Conservation (phyloP, 2,329 filamentous ascomycete species). For the Penicillium sp. region DNA sequence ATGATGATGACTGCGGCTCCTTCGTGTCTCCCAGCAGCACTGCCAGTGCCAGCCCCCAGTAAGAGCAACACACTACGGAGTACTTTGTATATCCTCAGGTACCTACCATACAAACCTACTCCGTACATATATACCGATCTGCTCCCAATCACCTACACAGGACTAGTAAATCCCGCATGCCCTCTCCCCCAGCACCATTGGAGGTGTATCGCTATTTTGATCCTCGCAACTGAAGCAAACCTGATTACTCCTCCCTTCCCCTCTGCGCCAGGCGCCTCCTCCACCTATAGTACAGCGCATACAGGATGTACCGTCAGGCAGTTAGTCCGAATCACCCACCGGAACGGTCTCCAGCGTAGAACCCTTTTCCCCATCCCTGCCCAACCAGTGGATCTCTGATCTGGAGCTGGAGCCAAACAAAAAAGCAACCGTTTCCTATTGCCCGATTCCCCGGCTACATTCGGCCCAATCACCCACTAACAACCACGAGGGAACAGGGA, state of each 20-base stretch:
- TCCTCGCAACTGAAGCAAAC: background rate
- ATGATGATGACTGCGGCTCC: background rate
- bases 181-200: background rate
- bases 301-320: too few relatives aligned
- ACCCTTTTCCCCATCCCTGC: background rate
- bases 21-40: background rate
- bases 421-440: background rate
- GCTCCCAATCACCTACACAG: background rate
- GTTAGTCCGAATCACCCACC: background rate
- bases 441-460: conserved; percentile 17
- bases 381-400: conserved; percentile 3
- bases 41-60: background rate
- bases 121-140: background rate
- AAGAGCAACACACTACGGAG: too few relatives aligned
- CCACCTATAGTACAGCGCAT: too few relatives aligned
- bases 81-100: too few relatives aligned
- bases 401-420: too few relatives aligned
- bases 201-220: background rate
- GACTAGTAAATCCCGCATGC: background rate
- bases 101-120: too few relatives aligned
- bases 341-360: background rate
- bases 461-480: conserved; percentile 15
- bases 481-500: background rate
- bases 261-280: too few relatives aligned
- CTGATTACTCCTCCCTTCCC: background rate